phyloP scores from a whole-genome alignment of 495 filamentous ascomycete species.

The Arthonia radiata region DNA sequence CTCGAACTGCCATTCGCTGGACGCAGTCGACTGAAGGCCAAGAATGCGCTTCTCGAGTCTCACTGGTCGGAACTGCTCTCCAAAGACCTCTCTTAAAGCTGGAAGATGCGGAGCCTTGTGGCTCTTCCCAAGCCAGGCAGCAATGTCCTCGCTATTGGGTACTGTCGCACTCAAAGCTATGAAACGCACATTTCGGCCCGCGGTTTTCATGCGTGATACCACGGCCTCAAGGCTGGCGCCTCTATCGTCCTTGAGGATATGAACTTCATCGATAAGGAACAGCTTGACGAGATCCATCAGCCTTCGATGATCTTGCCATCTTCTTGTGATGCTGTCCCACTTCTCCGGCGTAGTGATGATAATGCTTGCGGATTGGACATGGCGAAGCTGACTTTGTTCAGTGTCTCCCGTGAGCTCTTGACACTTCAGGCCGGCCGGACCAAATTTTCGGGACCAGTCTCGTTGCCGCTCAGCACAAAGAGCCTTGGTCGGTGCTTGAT shows the following conservation, averaged over 20 bases:
- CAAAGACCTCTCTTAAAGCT: constrained; percentile 56
- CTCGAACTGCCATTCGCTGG: constrained; percentile 78
- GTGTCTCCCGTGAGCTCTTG: constrained; percentile 87
- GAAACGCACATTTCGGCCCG: constrained; percentile 68
- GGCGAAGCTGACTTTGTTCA: constrained; percentile 41
- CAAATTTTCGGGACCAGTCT: constrained; percentile 78
- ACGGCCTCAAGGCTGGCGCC: constrained; percentile 89
- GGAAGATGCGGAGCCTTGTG: constrained; percentile 38
- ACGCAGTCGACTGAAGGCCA: constrained; percentile 34
- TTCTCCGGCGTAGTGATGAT: constrained; percentile 96
- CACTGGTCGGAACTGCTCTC: constrained; percentile 76
- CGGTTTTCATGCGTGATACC: constrained; percentile 88
- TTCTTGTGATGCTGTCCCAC: constrained; percentile 92
- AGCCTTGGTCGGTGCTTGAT: constrained; percentile 85
- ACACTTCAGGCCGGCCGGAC: constrained; percentile 45
- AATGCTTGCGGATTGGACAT: constrained; percentile 60
- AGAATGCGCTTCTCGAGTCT: constrained; percentile 69
- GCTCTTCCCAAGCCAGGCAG: constrained; percentile 70
- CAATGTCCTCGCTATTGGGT: constrained; percentile 79
- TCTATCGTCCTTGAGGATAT: constrained; percentile 72
- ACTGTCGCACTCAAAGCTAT: constrained; percentile 82
- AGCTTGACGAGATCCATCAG: constrained; percentile 69
- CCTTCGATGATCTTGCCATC: constrained; percentile 75
- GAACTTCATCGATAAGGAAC: constrained; percentile 90
- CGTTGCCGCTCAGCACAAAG: constrained; percentile 61